Evolutionary conservation across 352 stramenopile species (phyloP).

Genomic region (Pythium volutum): DNA sequence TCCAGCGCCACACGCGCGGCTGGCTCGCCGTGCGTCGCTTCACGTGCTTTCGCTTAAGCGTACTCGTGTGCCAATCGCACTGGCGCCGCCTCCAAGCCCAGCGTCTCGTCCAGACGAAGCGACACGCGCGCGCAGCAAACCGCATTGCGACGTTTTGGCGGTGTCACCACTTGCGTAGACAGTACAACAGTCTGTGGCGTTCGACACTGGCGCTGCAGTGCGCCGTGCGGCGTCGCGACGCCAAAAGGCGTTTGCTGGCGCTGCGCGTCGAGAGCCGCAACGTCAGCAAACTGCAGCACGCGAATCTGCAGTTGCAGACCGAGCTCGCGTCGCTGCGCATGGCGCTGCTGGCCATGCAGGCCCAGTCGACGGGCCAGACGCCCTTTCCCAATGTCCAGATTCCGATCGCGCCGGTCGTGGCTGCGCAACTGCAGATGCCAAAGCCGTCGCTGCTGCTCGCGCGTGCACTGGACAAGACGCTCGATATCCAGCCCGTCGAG

Average conservation of each 20-base stretch:
- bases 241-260: conserved; percentile 35
- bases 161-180: conserved; percentile 27
- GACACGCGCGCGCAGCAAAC: conserved; percentile 44
- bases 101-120: conserved; percentile 34
- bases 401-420: background rate
- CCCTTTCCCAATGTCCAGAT: conserved; percentile 1
- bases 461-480: background rate
- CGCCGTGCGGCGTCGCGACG: conserved; percentile 35
- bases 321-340: conserved; percentile 56
- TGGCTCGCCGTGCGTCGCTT: conserved; percentile 31
- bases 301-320: conserved; percentile 71
- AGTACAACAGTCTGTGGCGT: conserved; percentile 31
- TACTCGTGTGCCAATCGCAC: conserved; percentile 50
- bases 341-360: conserved; percentile 50
- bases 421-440: conserved; percentile 1
- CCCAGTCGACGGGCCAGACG: background rate
- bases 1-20: conserved; percentile 48
- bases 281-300: conserved; percentile 64
- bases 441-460: conserved; percentile 4
- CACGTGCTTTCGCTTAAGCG: conserved; percentile 32
- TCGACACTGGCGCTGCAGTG: conserved; percentile 54
- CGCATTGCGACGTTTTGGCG: conserved; percentile 40
- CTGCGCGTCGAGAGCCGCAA: conserved; percentile 71
- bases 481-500: too few species aligned
- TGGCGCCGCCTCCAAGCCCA: conserved; percentile 39